A percentile compares a stretch with the other conserved stretches of the same genome.
phyloP scores from a whole-genome alignment of 495 filamentous ascomycete genomes.

The Xylaria nigripes region DNA sequence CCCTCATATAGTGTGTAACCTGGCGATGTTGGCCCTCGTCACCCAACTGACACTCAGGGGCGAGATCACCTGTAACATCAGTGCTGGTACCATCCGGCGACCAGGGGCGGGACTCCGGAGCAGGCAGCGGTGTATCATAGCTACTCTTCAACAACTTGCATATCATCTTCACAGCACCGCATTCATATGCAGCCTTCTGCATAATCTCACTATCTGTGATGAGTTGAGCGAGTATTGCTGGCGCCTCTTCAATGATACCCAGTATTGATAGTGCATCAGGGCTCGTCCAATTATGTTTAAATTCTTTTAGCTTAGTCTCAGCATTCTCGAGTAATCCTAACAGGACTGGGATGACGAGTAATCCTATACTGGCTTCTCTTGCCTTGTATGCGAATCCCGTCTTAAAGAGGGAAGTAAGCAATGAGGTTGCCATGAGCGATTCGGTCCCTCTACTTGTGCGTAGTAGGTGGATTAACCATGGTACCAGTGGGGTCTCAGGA shows the following conservation, averaged over 20 bases:
- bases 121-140: constrained; percentile 41
- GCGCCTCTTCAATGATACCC: constrained; percentile 59
- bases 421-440: constrained; percentile 68
- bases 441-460: constrained; percentile 54
- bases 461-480: constrained; percentile 70
- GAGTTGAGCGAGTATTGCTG: constrained; percentile 66
- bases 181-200: constrained; percentile 77
- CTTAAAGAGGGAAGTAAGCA: constrained; percentile 69
- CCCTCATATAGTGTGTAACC: constrained; percentile 63
- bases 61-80: constrained; percentile 11
- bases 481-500: constrained; percentile 69
- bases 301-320: constrained; percentile 32
- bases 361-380: constrained; percentile 52
- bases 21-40: constrained; percentile 52
- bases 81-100: constrained; percentile 23
- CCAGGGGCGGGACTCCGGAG: constrained; percentile 36
- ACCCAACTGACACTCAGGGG: constrained; percentile 43
- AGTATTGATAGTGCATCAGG: constrained; percentile 34
- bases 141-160: constrained; percentile 67
- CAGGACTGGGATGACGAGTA: constrained; percentile 64
- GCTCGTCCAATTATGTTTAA: constrained; percentile 19
- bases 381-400: constrained; percentile 56
- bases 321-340: constrained; percentile 55
- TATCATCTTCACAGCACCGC: constrained; percentile 60
- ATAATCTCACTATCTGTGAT: constrained; percentile 66